Evolutionary conservation across 768 basidiomycete species (phyloP), one percentile per base, ranked within the genome.

Genomic region (Suillus cothurnatus): DNA sequence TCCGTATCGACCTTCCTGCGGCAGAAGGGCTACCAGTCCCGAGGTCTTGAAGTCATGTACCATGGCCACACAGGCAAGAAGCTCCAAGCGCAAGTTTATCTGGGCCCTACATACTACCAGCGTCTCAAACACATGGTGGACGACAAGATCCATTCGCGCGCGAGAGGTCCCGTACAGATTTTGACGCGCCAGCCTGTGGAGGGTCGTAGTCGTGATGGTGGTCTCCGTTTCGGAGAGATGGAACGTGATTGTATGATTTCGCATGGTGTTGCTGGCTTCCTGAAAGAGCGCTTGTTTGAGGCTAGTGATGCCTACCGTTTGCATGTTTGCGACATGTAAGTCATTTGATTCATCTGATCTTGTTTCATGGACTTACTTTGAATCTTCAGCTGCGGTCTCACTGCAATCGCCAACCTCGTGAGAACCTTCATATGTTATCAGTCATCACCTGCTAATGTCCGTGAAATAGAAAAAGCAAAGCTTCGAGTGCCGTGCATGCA

Each of bases 201-300:
- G 76, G 97, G 97, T 86, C 87, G 97, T 78, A 95, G 93, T 86
- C 87, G 97, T 80, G 97, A 99, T 74, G 97, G 97, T 83, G 97
- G 97, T 78, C 81, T 99, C 68, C 95, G 97, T 73, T 99, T 99
- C 84, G 97, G 97, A 84, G 97, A 99, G 85, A 99, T 99, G 97
- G 97, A 99, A 76, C 93, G 95, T 77, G 97, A 98, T 86, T 99
- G 97, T 77, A 99, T 99, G 97, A 97, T 99, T 67, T 97, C 97
- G 28, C 97, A 99, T 81, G 97, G 97, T 75, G 95, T 99, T 68
- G 97, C 97, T 55, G 94, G 88, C 2, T 99, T 99, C 88, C 79
- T 99, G 79, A 98, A 98, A 80, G 97, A 99, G 81, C 91, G 97
- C 64, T 82, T 99, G 76, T 95, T 95, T 71, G 94, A 95, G 74